Evolutionary conservation across 805 yeast genomes (phyloP).

Genomic region (Zygosaccharomyces pseudorouxii): DNA sequence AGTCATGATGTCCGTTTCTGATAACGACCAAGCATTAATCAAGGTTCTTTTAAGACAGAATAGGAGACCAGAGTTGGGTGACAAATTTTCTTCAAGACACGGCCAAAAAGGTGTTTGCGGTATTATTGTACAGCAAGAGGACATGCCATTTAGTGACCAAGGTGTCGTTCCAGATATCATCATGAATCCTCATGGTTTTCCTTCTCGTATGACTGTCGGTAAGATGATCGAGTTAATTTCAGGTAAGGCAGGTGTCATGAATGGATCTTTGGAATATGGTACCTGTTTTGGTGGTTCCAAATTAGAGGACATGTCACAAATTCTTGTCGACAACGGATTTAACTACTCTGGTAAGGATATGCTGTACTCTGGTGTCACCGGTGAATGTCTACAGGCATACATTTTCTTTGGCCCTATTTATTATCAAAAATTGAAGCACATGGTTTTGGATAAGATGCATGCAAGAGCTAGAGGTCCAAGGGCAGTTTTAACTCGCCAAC

Average conservation of each 20-base stretch:
- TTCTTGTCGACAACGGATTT: constrained; percentile 85
- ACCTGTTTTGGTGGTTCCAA: constrained; percentile 99
- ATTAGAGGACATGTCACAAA: constrained; percentile 88
- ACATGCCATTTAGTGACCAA: constrained; percentile 88
- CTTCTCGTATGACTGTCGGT: constrained; percentile 99
- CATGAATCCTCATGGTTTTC: constrained; percentile 99
- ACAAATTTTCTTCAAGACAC: constrained; percentile 94
- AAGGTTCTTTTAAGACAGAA: constrained; percentile 92
- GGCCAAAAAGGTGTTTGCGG: constrained; percentile 99
- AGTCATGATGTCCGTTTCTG: constrained; percentile 95
- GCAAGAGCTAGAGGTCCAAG: constrained; percentile 99
- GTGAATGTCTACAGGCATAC: constrained; percentile 95
- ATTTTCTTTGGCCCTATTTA: constrained; percentile 98
- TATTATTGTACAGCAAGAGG: constrained; percentile 94
- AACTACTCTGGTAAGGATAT: constrained; percentile 95
- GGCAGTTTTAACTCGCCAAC: constrained; percentile 96
- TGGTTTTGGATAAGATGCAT: constrained; percentile 99
- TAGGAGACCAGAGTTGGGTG: constrained; percentile 96
- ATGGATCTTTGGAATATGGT: constrained; percentile 89
- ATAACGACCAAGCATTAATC: constrained; percentile 89
- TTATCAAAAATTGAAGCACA: constrained; percentile 96
- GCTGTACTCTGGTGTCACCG: constrained; percentile 95
- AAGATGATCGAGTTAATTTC: constrained; percentile 95
- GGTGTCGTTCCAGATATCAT: constrained; percentile 94
- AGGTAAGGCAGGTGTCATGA: constrained; percentile 95